Base-by-base conservation (phyloP, 768 basidiomycete genomes). In the Suillus tomentosus region DNA sequence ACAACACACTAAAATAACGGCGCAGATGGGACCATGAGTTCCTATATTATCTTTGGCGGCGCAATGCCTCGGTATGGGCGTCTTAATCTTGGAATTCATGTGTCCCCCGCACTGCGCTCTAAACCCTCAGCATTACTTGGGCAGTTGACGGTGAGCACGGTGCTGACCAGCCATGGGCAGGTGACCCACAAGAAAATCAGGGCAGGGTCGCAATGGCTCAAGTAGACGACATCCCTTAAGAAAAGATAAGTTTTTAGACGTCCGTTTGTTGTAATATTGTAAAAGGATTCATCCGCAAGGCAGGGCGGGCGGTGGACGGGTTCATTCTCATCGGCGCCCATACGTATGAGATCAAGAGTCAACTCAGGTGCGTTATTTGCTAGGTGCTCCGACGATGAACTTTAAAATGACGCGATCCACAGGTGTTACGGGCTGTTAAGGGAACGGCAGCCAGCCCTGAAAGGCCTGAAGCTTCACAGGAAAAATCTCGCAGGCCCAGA, bases 401-500 rank as follows among this genome's bases (percentile, higher is more conserved):
- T 40, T 5, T 8, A 24, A 57, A 57, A 58, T 43, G 15, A 40
- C 39, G 10, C 39, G 24, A 24, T 40, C 56, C 9, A 10, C 39
- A 40, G 56, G 17, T 17, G 24, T 11, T 13, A 58, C 11, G 11
- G 24, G 40, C 40, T 58, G 57, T 54, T 54, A 36, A n/a, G 53
- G 53, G 10, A 22, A 39, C 39, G 15, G 40, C 39, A 58, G 42
- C 39, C 40, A 42, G 19, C 57, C 57, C 57, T 58, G 57, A 24
- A 27, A 42, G 19, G 39, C 57, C 57, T 42, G 57, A 17, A 58
- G 57, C 40, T 58, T 58, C 57, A 27, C 39, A 40, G 9, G 40
- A 42, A 42, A 58, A 40, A 31, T 58, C 19, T 42, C 51, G 27
- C 57, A 42, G 24, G 57, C 10, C 22, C 24, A 31, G 57, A 58